Evolutionary conservation across 2,329 filamentous ascomycete species (phyloP).

Genomic region (Monilinia aucupariae): DNA sequence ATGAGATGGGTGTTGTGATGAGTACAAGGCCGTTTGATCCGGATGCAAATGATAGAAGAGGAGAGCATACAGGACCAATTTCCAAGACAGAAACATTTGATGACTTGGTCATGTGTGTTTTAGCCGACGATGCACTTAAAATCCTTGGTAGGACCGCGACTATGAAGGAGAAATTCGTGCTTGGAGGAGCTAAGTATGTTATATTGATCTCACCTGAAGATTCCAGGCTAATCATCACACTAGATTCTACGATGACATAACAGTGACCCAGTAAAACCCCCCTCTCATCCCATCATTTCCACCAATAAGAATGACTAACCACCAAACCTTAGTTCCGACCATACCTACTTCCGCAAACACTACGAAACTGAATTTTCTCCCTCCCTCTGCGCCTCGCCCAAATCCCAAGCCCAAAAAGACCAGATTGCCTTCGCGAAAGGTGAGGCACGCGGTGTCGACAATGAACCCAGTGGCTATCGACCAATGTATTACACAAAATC

Average conservation of each 20-base stretch:
- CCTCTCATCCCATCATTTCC: too few species aligned
- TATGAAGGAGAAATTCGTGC: slow-evolving; percentile 58
- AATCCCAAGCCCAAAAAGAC: slow-evolving; percentile 38
- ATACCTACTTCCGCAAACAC: slow-evolving; percentile 59
- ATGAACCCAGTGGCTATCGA: slow-evolving; percentile 46
- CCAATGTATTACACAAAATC: slow-evolving; percentile 63
- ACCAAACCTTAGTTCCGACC: slow-evolving; percentile 41
- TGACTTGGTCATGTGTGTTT: slow-evolving; percentile 60
- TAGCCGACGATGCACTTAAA: slow-evolving; percentile 58
- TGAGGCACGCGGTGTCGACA: slow-evolving; percentile 48
- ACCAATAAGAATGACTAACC: too few species aligned
- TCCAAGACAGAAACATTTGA: slow-evolving; percentile 53
- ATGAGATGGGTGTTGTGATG: slow-evolving; percentile 48
- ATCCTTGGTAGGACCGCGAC: slow-evolving; percentile 54
- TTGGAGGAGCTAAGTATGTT: slow-evolving; percentile 56
- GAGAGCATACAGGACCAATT: slow-evolving; percentile 37
- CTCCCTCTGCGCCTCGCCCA: slow-evolving; percentile 46
- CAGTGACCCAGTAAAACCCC: slow-evolving; percentile 52
- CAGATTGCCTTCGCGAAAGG: slow-evolving; percentile 41
- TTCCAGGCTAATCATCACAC: not conserved
- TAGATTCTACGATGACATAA: slow-evolving; percentile 61
- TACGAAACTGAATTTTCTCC: slow-evolving; percentile 58
- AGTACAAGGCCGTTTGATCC: slow-evolving; percentile 41
- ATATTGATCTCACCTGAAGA: not conserved
- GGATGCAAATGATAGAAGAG: slow-evolving; percentile 44